A percentile compares a stretch with the other conserved stretches of the same genome.
phyloP scores from a whole-genome alignment of 495 filamentous ascomycete genomes.

The Xeromyces bisporus region DNA sequence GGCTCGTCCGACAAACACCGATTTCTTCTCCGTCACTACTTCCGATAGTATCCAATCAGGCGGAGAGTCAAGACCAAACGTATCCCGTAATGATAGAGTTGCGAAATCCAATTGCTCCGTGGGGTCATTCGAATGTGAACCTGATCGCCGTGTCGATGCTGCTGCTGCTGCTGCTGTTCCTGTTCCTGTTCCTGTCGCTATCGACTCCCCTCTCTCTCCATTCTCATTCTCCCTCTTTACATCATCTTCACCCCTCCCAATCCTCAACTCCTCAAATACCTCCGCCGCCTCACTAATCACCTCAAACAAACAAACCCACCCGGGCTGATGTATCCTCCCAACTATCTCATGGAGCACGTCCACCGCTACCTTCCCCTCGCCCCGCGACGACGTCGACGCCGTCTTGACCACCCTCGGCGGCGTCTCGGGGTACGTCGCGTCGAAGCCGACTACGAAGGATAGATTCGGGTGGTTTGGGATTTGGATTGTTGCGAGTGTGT shows the following conservation, averaged over 20 bases:
- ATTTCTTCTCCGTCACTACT: conserved; percentile 64
- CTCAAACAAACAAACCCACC: conserved; percentile 77
- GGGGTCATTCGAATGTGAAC: conserved; percentile 3
- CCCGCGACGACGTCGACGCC: conserved; percentile 32
- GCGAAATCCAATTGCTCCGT: conserved; percentile 10
- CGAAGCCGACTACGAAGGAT: conserved; percentile 49
- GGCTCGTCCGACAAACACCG: conserved; percentile 67
- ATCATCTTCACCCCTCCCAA: conserved; percentile 13
- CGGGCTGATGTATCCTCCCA: conserved; percentile 44
- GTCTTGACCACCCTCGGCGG: conserved; percentile 55
- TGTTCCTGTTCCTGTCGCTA: no score
- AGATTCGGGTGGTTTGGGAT: conserved; percentile 26
- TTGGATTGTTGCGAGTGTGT: conserved; percentile 18
- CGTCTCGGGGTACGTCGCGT: conserved; percentile 50
- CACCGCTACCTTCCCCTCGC: conserved; percentile 50
- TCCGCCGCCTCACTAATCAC: conserved; percentile 45
- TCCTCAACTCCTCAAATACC: conserved; percentile 29
- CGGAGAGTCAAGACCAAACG: conserved; percentile 20
- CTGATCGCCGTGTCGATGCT: conserved; percentile 1
- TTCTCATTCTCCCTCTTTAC: conserved; percentile 5
- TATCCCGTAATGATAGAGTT: conserved; percentile 16
- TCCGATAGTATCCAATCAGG: conserved; percentile 57
- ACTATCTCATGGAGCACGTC: conserved; percentile 50
- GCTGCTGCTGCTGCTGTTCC: conserved; percentile 1
- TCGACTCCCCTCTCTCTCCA: neutral